Evolutionary conservation across 1,284 basidiomycete genomes (phyloP).

Genomic region (Pseudozyma sp.): DNA sequence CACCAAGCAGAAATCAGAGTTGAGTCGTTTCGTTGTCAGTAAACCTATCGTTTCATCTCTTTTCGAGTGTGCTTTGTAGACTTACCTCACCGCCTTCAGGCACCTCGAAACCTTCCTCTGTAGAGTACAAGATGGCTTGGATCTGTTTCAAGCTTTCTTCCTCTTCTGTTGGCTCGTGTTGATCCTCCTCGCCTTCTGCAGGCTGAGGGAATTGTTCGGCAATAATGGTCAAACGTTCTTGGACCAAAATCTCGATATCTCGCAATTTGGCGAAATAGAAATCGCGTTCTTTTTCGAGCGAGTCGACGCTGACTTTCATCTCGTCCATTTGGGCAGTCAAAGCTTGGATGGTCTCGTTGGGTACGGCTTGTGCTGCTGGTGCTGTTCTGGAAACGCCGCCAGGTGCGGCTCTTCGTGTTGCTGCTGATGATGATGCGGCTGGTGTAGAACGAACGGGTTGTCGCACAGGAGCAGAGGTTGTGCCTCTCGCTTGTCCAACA

Average conservation of each 20-base stretch:
- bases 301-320: conserved; percentile 83
- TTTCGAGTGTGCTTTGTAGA: background rate
- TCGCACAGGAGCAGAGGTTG: conserved; percentile 11
- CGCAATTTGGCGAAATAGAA: conserved; percentile 93
- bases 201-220: conserved; percentile 34
- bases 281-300: conserved; percentile 87
- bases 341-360: conserved; percentile 72
- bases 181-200: conserved; percentile 19
- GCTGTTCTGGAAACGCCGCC: conserved; percentile 68
- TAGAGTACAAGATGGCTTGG: conserved; percentile 93
- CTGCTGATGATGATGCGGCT: conserved; percentile 11
- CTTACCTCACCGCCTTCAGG: conserved; percentile 59
- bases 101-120: conserved; percentile 74
- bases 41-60: background rate
- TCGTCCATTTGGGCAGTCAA: conserved; percentile 85
- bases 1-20: background rate
- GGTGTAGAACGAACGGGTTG: conserved; percentile 5
- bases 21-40: background rate
- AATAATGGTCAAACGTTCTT: conserved; percentile 67
- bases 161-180: conserved; percentile 69
- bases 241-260: conserved; percentile 91
- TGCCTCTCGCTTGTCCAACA: conserved; percentile 34
- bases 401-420: conserved; percentile 1
- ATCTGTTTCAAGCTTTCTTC: conserved; percentile 82
- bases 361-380: conserved; percentile 74